Conservation (phyloP, 108 stramenopile genomes). For the Bacterosira constricta region DNA sequence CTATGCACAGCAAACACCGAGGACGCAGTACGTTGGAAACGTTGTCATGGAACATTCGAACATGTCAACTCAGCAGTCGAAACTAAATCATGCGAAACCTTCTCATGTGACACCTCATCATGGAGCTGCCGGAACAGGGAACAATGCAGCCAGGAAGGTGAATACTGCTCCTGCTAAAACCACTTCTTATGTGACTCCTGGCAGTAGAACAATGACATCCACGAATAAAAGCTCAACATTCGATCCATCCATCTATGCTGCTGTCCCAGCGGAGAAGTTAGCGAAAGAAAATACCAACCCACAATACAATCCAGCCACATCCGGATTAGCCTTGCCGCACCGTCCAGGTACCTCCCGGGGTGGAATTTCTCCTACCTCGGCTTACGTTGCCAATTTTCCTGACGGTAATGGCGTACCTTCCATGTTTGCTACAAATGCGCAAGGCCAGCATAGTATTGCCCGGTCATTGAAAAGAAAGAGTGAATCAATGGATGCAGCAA, state of each 20-base stretch:
- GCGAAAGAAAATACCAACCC: slow-evolving; percentile 19
- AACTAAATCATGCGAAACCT: background rate
- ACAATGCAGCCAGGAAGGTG: background rate
- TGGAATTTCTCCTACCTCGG: background rate
- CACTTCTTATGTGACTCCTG: background rate
- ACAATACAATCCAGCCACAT: background rate
- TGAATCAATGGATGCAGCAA: slow-evolving; percentile 7
- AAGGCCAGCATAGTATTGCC: slow-evolving; percentile 10
- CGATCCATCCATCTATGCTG: background rate
- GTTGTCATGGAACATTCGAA: slow-evolving; percentile 14
- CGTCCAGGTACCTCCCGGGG: slow-evolving; percentile 41
- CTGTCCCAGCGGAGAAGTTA: background rate
- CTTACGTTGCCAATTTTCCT: slow-evolving; percentile 4
- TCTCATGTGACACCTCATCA: slow-evolving; percentile 17
- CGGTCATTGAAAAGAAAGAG: slow-evolving; percentile 35
- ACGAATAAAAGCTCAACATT: background rate
- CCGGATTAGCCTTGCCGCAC: slow-evolving; percentile 25
- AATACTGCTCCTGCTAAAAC: background rate
- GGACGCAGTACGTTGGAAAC: slow-evolving; percentile 8
- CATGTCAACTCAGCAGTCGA: background rate
- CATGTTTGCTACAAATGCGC: slow-evolving; percentile 8
- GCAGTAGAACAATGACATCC: background rate
- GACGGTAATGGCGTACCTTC: slow-evolving; percentile 7
- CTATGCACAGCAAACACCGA: background rate
- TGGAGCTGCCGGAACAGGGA: slow-evolving; percentile 9